Evolutionary conservation across 2,329 filamentous ascomycete genomes (phyloP).

Genomic region (Pestalotiopsis sp.): DNA sequence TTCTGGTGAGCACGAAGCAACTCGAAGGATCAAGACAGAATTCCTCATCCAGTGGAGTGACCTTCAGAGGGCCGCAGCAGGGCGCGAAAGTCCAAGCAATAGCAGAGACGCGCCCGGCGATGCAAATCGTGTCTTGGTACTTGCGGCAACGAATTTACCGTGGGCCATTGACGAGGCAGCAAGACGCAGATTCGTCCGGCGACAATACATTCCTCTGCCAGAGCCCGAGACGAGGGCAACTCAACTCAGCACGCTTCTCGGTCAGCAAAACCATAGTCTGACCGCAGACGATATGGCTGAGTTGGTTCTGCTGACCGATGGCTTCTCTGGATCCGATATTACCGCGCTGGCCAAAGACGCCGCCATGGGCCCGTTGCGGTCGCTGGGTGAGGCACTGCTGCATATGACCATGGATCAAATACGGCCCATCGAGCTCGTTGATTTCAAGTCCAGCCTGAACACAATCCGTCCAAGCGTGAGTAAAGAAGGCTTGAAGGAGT

Average conservation of each 20-base stretch:
- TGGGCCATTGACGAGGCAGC: slow-evolving; percentile 99
- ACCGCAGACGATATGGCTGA: slow-evolving; percentile 68
- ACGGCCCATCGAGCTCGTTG: slow-evolving; percentile 75
- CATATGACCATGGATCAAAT: slow-evolving; percentile 95
- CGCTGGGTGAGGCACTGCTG: slow-evolving; percentile 84
- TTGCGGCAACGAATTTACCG: slow-evolving; percentile 92
- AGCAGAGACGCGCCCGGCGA: slow-evolving; percentile 71
- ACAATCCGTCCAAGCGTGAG: slow-evolving; percentile 91
- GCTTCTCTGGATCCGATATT: slow-evolving; percentile 97
- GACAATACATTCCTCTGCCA: slow-evolving; percentile 94
- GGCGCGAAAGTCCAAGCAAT: slow-evolving; percentile 67
- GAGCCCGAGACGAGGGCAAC: slow-evolving; percentile 78
- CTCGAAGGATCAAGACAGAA: slow-evolving; percentile 92
- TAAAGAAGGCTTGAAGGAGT: slow-evolving; percentile 78
- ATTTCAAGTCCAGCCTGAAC: slow-evolving; percentile 80
- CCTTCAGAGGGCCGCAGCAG: slow-evolving; percentile 86
- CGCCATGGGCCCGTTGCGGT: slow-evolving; percentile 92
- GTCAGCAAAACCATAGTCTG: slow-evolving; percentile 84
- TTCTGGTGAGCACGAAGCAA: slow-evolving; percentile 88
- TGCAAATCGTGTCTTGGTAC: slow-evolving; percentile 83
- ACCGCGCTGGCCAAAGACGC: slow-evolving; percentile 96
- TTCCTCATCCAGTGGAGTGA: slow-evolving; percentile 98
- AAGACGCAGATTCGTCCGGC: slow-evolving; percentile 81
- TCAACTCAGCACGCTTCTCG: slow-evolving; percentile 77
- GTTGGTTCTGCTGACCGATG: slow-evolving; percentile 81